Evolutionary conservation across 1,284 basidiomycete genomes (phyloP).

Genomic region (Irpex sp.): DNA sequence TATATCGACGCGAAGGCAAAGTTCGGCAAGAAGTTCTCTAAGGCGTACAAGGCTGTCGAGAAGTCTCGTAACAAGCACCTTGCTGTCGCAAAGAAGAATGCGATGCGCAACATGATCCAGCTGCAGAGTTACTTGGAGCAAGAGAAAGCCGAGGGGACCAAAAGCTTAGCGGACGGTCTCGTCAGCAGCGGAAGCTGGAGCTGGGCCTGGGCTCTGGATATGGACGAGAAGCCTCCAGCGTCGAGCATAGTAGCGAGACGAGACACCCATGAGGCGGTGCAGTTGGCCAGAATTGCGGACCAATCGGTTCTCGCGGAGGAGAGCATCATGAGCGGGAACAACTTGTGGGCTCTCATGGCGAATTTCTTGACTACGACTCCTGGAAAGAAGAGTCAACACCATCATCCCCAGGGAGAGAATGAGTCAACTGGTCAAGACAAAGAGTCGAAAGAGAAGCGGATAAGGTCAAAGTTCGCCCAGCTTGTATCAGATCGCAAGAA

Average conservation of each 20-base stretch:
- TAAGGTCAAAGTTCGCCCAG: constrained; percentile 24
- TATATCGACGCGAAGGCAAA: constrained; percentile 55
- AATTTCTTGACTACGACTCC: constrained; percentile 52
- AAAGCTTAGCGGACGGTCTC: constrained; percentile 45
- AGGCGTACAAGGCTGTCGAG: constrained; percentile 52
- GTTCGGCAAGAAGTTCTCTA: constrained; percentile 63
- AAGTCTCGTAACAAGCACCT: constrained; percentile 58
- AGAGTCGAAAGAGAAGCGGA: constrained; percentile 17
- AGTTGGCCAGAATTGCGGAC: constrained; percentile 69
- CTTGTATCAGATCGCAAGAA: constrained; percentile 23
- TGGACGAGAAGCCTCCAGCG: constrained; percentile 73
- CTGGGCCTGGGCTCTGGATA: constrained; percentile 75
- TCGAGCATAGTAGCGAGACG: constrained; percentile 77
- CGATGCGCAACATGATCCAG: constrained; percentile 42
- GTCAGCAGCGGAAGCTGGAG: constrained; percentile 52
- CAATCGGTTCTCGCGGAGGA: constrained; percentile 55
- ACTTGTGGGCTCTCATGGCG: constrained; percentile 63
- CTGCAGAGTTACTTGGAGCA: constrained; percentile 36
- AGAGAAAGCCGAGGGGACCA: constrained; percentile 19
- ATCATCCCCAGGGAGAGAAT: constrained; percentile 7
- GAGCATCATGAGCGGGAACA: constrained; percentile 57
- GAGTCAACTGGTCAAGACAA: neutral
- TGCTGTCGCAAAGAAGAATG: constrained; percentile 56
- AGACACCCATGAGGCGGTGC: constrained; percentile 72
- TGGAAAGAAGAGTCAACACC: constrained; percentile 21